A percentile compares a stretch with the other conserved stretches of the same genome.
phyloP scores from a whole-genome alignment of 225 moss, liverwort and hornwort genomes.

The Bryum argenteum region DNA sequence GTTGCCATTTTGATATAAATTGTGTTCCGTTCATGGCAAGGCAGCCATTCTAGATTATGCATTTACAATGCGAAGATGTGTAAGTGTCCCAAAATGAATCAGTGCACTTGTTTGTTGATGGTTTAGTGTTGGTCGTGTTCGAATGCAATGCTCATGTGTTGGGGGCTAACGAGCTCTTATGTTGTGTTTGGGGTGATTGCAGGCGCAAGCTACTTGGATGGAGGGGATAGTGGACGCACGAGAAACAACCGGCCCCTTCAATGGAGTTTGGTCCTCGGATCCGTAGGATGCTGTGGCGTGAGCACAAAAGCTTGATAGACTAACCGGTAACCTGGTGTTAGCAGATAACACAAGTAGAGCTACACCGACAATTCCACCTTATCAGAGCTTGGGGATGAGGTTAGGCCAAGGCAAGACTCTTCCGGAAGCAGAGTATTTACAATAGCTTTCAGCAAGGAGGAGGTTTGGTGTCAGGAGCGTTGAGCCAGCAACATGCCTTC shows the following conservation, averaged over 20 bases:
- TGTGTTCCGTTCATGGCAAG: too few relatives aligned
- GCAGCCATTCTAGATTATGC: too few relatives aligned
- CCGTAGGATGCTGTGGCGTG: too few relatives aligned
- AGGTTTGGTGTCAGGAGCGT: constrained; percentile 51
- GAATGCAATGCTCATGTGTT: too few relatives aligned
- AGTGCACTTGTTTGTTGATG: too few relatives aligned
- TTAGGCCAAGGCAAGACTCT: constrained; percentile 52
- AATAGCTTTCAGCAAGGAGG: constrained; percentile 64
- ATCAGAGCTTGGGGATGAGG: constrained; percentile 53
- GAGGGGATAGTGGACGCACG: constrained; percentile 67
- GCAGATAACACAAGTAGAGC: constrained; percentile 66
- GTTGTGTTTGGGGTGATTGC: too few relatives aligned
- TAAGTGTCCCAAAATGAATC: too few relatives aligned
- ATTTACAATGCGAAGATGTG: too few relatives aligned
- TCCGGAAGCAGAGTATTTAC: constrained; percentile 58
- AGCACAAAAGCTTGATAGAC: too few relatives aligned
- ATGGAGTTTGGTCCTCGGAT: too few relatives aligned
- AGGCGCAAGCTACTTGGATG: constrained; percentile 61
- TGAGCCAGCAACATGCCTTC: constrained; percentile 59
- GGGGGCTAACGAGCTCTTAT: background rate
- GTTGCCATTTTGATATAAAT: too few relatives aligned
- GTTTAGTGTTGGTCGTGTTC: too few relatives aligned
- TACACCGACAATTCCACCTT: constrained; percentile 70
- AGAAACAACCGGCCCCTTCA: constrained; percentile 23
- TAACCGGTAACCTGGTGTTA: constrained; percentile 20